These are phyloP conservation scores for Royoungia palumana DNA, from an alignment of 768 basidiomycete species.

Conservation along the genomic window DNA sequence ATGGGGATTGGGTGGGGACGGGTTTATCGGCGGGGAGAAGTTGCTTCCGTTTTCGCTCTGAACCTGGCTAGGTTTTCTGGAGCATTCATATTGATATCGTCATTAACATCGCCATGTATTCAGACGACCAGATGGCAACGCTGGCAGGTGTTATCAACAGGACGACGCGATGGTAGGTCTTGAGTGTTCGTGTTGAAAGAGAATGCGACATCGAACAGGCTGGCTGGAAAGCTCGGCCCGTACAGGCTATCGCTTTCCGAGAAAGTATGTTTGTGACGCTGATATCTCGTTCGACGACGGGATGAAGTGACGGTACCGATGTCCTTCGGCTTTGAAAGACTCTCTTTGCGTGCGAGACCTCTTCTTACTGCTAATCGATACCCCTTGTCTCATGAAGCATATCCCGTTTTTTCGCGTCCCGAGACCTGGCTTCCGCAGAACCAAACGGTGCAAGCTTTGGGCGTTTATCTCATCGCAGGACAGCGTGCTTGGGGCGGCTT, in stretches of 20 bases:
- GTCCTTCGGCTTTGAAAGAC: slow-evolving; percentile 98
- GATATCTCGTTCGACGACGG: too few species aligned
- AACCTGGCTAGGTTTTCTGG: not conserved
- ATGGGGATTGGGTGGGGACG: slow-evolving; percentile 30
- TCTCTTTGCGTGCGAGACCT: slow-evolving; percentile 79
- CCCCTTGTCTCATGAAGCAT: slow-evolving; percentile 50
- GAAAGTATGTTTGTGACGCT: too few species aligned
- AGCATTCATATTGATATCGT: not conserved
- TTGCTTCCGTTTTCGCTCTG: slow-evolving; percentile 29
- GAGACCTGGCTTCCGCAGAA: slow-evolving; percentile 89
- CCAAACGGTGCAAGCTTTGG: slow-evolving; percentile 54
- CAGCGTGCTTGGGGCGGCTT: slow-evolving; percentile 93
- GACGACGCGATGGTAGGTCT: too few species aligned
- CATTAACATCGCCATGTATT: not conserved
- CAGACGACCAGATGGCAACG: too few species aligned
- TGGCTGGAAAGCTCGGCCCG: too few species aligned
- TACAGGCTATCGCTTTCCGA: too few species aligned
- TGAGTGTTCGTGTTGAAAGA: too few species aligned
- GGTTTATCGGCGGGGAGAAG: slow-evolving; percentile 30
- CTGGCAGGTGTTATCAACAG: too few species aligned
- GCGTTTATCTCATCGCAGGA: slow-evolving; percentile 90
- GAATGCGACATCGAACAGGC: too few species aligned
- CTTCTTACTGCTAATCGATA: not conserved
- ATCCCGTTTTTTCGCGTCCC: slow-evolving; percentile 96
- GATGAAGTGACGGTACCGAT: too few species aligned